These are phyloP conservation scores for Neurospora crassa DNA, from an alignment of 2,329 filamentous ascomycete genomes.

Conservation along the genomic window DNA sequence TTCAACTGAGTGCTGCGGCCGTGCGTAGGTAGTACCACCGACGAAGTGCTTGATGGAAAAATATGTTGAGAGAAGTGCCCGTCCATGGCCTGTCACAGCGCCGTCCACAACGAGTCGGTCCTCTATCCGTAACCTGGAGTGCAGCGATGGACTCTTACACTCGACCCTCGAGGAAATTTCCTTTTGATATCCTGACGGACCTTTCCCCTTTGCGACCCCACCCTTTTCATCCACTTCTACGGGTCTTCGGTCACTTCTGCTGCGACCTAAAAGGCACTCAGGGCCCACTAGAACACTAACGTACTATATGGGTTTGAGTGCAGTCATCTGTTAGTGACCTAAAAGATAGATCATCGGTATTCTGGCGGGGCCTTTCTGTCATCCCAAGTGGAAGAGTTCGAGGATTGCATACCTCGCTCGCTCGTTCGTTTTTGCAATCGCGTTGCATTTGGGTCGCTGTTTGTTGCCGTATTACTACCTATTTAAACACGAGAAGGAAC, in stretches of 20 bases:
- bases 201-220: not conserved
- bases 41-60: not conserved
- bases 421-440: not conserved
- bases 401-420: not conserved
- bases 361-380: not conserved
- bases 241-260: not conserved
- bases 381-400: not conserved
- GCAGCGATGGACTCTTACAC: not conserved
- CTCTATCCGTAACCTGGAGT: not conserved
- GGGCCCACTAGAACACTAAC: not conserved
- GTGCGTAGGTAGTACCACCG: not conserved
- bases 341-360: not conserved
- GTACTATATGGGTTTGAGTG: not conserved
- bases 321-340: not conserved
- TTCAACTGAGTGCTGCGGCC: not conserved
- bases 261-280: not conserved
- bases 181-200: not conserved
- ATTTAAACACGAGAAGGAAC: not conserved
- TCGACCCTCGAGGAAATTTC: not conserved
- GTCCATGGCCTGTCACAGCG: not conserved
- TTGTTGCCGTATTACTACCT: not conserved
- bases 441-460: not conserved
- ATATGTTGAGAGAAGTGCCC: not conserved
- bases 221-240: not conserved
- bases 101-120: not conserved